Conservation (phyloP, 768 basidiomycete species). For the Tulasnella sp. region DNA sequence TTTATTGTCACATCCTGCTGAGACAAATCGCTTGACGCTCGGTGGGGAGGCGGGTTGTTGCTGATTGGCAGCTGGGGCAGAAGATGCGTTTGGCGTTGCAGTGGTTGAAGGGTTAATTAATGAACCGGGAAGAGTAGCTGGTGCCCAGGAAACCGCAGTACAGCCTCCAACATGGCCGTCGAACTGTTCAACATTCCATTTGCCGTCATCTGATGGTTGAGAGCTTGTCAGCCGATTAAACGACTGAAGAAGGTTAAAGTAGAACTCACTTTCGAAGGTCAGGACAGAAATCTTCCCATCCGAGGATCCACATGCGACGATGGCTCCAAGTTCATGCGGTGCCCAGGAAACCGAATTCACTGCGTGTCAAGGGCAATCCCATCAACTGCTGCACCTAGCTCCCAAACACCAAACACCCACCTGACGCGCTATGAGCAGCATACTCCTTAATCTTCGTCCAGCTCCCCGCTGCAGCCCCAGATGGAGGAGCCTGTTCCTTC, state of each 20-base stretch:
- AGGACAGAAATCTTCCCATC: conserved; percentile 96
- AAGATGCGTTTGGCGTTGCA: background rate
- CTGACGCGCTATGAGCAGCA: conserved; percentile 85
- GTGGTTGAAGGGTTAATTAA: conserved; percentile 52
- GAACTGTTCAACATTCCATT: conserved; percentile 92
- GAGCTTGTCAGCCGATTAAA: background rate
- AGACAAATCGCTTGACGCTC: conserved; percentile 80
- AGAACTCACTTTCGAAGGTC: conserved; percentile 80
- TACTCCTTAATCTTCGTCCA: conserved; percentile 98
- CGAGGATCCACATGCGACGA: conserved; percentile 92
- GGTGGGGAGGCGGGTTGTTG: conserved; percentile 46
- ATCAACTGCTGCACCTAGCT: background rate
- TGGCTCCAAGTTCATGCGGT: conserved; percentile 95
- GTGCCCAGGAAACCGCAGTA: conserved; percentile 97
- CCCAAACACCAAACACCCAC: conserved; percentile 40
- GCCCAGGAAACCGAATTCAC: conserved; percentile 99
- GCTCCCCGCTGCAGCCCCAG: conserved; percentile 44
- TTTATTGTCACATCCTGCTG: conserved; percentile 92
- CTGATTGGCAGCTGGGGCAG: conserved; percentile 21
- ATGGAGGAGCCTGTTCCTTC: conserved; percentile 65
- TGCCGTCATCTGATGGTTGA: conserved; percentile 69
- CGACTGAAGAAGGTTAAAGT: background rate
- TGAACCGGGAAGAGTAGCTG: conserved; percentile 77
- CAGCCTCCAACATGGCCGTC: conserved; percentile 93
- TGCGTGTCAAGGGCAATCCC: conserved; percentile 28